Evolutionary conservation across 192 early-diverging fungal species (phyloP).

Genomic region (Backusella sp.): DNA sequence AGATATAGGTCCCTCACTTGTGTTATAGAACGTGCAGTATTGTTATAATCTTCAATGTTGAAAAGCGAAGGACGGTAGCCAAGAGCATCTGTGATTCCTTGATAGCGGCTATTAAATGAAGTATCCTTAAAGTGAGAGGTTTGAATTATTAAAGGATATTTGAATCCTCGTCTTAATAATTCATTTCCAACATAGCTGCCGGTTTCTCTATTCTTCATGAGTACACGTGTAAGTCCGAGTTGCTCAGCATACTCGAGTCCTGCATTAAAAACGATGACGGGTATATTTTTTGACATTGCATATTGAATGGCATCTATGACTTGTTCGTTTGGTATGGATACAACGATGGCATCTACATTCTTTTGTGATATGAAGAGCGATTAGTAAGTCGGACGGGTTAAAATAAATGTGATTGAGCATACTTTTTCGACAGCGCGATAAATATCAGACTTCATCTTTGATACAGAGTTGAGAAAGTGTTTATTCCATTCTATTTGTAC

Average conservation of each 20-base stretch:
- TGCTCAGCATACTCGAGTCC: neutral
- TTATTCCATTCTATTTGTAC: conserved; percentile 20
- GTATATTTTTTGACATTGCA: conserved; percentile 1
- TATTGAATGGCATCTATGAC: conserved; percentile 8
- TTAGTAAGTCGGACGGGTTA: neutral
- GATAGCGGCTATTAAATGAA: neutral
- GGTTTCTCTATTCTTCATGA: neutral
- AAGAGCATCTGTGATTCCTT: neutral
- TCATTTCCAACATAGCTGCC: neutral
- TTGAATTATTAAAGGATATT: conserved; percentile 6
- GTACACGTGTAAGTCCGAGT: conserved; percentile 12
- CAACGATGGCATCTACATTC: conserved; percentile 22
- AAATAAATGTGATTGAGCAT: neutral
- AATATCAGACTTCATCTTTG: conserved; percentile 16
- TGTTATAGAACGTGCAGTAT: neutral
- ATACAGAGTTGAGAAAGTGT: neutral
- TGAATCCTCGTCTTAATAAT: neutral
- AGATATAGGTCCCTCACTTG: neutral
- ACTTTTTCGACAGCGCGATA: conserved; percentile 10
- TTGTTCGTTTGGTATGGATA: conserved; percentile 13
- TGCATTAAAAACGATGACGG: conserved; percentile 18
- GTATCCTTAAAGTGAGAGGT: neutral
- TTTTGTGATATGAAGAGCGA: neutral
- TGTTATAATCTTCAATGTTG: neutral
- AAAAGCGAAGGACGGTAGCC: neutral